Evolutionary conservation across 805 yeast species (phyloP).

Genomic region (Zygoascus flipseniorum): DNA sequence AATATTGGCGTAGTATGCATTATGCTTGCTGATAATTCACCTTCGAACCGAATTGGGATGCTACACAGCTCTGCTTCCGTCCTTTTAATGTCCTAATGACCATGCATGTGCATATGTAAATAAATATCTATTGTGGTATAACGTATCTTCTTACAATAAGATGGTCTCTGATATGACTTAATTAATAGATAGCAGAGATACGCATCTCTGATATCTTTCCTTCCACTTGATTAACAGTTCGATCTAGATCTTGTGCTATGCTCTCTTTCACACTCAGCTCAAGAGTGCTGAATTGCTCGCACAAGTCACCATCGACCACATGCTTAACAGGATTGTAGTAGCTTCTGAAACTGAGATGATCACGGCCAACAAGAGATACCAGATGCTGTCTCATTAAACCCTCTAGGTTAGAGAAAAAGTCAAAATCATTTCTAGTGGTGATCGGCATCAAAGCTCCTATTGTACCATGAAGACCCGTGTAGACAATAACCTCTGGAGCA

Average conservation of each 20-base stretch:
- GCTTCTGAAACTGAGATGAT: constrained; percentile 60
- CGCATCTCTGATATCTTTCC: constrained; percentile 26
- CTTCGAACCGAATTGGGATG: background rate
- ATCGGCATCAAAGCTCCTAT: constrained; percentile 70
- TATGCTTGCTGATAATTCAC: background rate
- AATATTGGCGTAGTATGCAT: constrained; percentile 12
- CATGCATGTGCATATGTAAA: background rate
- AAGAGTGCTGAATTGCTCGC: constrained; percentile 45
- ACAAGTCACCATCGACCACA: constrained; percentile 81
- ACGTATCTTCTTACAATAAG: background rate
- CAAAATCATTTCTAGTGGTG: constrained; percentile 50
- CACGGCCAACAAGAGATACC: constrained; percentile 46
- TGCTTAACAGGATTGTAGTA: constrained; percentile 72
- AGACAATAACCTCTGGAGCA: constrained; percentile 48
- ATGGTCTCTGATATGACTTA: background rate
- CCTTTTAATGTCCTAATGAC: background rate
- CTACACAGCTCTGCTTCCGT: background rate
- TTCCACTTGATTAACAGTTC: constrained; percentile 25
- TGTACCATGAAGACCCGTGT: constrained; percentile 74
- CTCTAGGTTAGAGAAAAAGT: constrained; percentile 50
- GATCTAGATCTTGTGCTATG: constrained; percentile 27
- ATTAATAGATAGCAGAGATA: constrained; percentile 18
- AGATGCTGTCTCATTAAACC: constrained; percentile 22
- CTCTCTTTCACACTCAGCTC: constrained; percentile 15
- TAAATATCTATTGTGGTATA: background rate